Evolutionary conservation across 306 rosid genomes (phyloP), one percentile per base, ranked within the genome.

Genomic region (Glycine latifolia): DNA sequence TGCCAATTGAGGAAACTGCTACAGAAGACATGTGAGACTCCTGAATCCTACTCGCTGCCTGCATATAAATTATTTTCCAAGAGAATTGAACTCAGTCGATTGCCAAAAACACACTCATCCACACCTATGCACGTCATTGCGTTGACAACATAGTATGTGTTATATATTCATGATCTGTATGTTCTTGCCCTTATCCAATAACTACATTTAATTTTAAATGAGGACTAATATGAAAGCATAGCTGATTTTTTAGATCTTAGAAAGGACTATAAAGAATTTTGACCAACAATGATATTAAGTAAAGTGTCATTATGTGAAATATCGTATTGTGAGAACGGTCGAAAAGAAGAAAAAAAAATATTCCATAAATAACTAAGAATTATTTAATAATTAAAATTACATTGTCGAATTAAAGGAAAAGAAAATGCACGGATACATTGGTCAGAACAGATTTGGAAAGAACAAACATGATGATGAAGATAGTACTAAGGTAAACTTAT

Each of bases 1-100:
- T 12, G 85, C 89, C 73, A 92, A 82, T 81, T 86, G 92, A 78
- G 98, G 97, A 80, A 95, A 92, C 60, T 81, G 87, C 63, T 90
- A 84, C 80, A 94, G 90, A 87, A 95, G 89, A 97, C 98, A 92
- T 73, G 97, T 89, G 59, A 92, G 89, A 33, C 91, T 85, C 87
- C 88, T 89, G 79, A 92, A 26, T 26, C 31, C 31, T 26, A 26
- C 0, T 91, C 53, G 73, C 75, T 7, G 76, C 87, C 98, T 91
- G 95, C 67, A 84, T 39, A 33, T 77, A 10, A 44, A 26, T 26
- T 26, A 2, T 26, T 16, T 75, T 77, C 7, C 2, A 26, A 56
- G 2, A 39, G 8, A 31, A 17, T 67, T 53, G 31, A 65, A 48
- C 31, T 59, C 35, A 14, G 59, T 43, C 39, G 10, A 44, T 31